Evolutionary conservation across 2,329 filamentous ascomycete genomes (phyloP).

Genomic region (Trichoderma oligosporum): DNA sequence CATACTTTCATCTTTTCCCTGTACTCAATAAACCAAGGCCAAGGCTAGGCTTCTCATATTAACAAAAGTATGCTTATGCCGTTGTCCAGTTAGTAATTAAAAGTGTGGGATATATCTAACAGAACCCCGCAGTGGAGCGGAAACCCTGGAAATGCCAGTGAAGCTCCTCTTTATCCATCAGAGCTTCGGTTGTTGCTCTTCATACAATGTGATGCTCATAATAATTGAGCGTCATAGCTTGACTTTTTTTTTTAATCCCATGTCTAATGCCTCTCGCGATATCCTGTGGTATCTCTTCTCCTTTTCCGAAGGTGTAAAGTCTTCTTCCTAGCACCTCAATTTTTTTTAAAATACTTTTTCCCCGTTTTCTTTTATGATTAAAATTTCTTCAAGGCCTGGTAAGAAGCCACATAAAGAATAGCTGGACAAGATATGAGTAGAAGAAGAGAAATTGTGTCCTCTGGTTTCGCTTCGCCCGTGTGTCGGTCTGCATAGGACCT

Average conservation of each 20-base stretch:
- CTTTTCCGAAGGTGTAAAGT: background rate
- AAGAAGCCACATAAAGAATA: slow-evolving; percentile 86
- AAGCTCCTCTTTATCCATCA: background rate
- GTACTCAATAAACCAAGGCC: background rate
- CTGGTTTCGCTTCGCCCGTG: slow-evolving; percentile 79
- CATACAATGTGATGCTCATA: background rate
- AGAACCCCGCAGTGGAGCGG: slow-evolving; percentile 8
- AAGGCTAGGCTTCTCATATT: too few relatives aligned
- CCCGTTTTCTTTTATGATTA: too few relatives aligned
- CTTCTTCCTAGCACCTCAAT: background rate
- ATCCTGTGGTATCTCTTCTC: background rate
- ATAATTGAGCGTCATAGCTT: background rate
- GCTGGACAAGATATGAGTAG: slow-evolving; percentile 91
- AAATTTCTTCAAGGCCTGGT: slow-evolving; percentile 39
- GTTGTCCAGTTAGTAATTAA: background rate
- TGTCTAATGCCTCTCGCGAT: background rate
- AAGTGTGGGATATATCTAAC: slow-evolving; percentile 3
- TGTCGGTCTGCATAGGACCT: slow-evolving; percentile 65
- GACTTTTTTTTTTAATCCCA: background rate
- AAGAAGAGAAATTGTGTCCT: slow-evolving; percentile 89
- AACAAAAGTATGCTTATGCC: background rate
- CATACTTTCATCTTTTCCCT: background rate
- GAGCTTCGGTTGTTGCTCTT: background rate
- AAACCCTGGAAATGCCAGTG: slow-evolving; percentile 7
- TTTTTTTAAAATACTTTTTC: too few relatives aligned